Evolutionary conservation across 2,329 filamentous ascomycete genomes (phyloP), one percentile per base, ranked within the genome.

Genomic region (Sporothrix pallida): DNA sequence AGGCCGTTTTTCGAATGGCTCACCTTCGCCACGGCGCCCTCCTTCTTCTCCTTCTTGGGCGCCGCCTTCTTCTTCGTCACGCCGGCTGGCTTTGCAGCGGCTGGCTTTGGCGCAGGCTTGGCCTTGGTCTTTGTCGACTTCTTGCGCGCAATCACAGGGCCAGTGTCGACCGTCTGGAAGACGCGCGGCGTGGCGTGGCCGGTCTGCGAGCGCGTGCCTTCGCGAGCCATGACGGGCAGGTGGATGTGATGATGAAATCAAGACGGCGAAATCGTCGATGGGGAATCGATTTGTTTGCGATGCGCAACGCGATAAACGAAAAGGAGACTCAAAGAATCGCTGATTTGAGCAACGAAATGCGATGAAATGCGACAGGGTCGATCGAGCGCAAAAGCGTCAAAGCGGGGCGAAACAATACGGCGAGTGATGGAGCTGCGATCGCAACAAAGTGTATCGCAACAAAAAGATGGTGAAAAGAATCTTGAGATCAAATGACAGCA

Each of bases 161-260:
- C 82, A 15, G 84, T 85, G 79, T 87, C 86, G 78, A 87, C 79
- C 62, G 83, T 81, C 74, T 82, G 79, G 79, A 88, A 84, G 79
- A 88, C 81, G 78, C 87, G 86, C 75, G 87, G 86, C 80, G 83
- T 84, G 76, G 85, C 84, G 81, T 86, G 84, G 83, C 86, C 86
- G 50, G 86, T 87, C 77, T 81, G 80, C 69, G 86, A 87, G 79
- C 85, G 84, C 72, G 85, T 87, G 77, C 85, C 85, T 82, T 86
- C 85, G 78, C 84, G 84, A 77, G 83, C 80, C 85, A 87, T 87
- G 77, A 75, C 67, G 48, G n/a, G 65, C 3, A 15, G 13, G 15
- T 63, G 23, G 23, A 31, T 42, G 58, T 8, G 23, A 15, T 9
- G 58, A 63, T 7, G 31, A 9, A n/a, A 1, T 12, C 9, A 31